Percentiles rank a stretch among this genome's conserved stretches.
Evolutionary conservation across 768 basidiomycete species (phyloP).

Genomic region (Mycena galopus): DNA sequence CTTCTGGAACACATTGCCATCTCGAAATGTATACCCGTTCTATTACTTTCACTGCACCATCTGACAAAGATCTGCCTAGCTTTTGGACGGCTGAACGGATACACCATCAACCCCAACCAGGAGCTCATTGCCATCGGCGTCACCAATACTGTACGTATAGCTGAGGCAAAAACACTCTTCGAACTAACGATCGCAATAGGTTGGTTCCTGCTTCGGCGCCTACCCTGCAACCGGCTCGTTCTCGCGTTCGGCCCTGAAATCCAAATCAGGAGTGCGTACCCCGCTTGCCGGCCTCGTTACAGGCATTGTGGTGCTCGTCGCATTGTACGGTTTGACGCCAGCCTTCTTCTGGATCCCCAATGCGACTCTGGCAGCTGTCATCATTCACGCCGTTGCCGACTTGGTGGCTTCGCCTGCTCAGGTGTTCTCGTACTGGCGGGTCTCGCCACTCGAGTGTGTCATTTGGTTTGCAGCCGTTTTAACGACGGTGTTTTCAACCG

Average conservation of each 20-base stretch:
- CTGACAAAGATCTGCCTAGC: constrained; percentile 56
- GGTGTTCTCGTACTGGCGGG: constrained; percentile 92
- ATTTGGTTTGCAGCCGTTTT: constrained; percentile 91
- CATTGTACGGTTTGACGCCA: constrained; percentile 92
- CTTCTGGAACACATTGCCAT: constrained; percentile 97
- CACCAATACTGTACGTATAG: constrained; percentile 71
- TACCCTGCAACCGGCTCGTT: constrained; percentile 99
- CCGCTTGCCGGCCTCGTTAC: constrained; percentile 90
- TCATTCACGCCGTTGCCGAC: constrained; percentile 93
- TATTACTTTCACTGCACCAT: not conserved
- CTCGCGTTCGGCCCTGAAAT: constrained; percentile 96
- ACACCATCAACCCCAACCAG: constrained; percentile 94
- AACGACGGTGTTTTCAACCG: constrained; percentile 92
- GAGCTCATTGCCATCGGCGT: constrained; percentile 99
- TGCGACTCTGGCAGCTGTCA: constrained; percentile 90
- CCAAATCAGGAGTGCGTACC: constrained; percentile 97
- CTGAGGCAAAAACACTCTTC: too few relatives aligned
- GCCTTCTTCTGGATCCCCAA: constrained; percentile 93
- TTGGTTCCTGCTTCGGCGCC: constrained; percentile 91
- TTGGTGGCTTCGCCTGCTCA: constrained; percentile 85
- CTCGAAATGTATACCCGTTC: constrained; percentile 76
- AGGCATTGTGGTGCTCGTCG: constrained; percentile 90
- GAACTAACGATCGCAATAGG: constrained; percentile 5
- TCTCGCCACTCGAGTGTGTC: constrained; percentile 92
- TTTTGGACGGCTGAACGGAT: constrained; percentile 94